Evolutionary conservation across 2,329 filamentous ascomycete species (phyloP), one percentile per base, ranked within the genome.

Genomic region (Fusarium sp.): DNA sequence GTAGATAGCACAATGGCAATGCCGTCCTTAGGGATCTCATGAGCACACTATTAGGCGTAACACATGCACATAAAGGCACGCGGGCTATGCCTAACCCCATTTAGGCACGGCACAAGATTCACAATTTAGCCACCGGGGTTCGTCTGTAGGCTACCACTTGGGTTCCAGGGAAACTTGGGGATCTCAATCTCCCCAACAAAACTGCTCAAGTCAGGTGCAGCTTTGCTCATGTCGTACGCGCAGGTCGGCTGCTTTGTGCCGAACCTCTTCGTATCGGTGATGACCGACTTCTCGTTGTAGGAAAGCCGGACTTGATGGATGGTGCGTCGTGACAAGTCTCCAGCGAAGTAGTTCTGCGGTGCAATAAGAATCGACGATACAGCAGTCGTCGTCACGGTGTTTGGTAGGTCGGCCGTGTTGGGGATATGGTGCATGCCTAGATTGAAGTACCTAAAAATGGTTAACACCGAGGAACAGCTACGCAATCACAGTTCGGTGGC

Each of bases 341-440:
- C 52, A 0, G 51, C 3, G 1, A 70, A 70, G 11, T 70, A 70
- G 34, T 70, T 70, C 36, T 67, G 68, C 2, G 68, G 68, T 2
- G 66, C 34, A 16, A 70, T 70, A 1, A 51, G 27, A 31, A 70
- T 70, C 0, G 68, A 70, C 2, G 68, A 70, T 6, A 67, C 39
- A 2, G 68, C 65, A 6, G 62, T 68, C 0, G 66, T 67, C 7
- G 59, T 60, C 4, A 61, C 70, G 13, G 62, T 67, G 51, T 62
- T 70, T 7, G 69, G 60, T 2, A 70, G 31, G 7, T 70, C 68
- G 13, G 59, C 66, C 2, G 68, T 67, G 15, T 70, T 67, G 4
- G 68, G 68, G 2, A 70, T 27, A 6, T 70, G 68, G 23, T 70
- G 68, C 68, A 70, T 70, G 43, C 68, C 68, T 0, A 70, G 39